Evolutionary conservation across 2,329 filamentous ascomycete species (phyloP).

Genomic region (Botryosphaeria dothidea): DNA sequence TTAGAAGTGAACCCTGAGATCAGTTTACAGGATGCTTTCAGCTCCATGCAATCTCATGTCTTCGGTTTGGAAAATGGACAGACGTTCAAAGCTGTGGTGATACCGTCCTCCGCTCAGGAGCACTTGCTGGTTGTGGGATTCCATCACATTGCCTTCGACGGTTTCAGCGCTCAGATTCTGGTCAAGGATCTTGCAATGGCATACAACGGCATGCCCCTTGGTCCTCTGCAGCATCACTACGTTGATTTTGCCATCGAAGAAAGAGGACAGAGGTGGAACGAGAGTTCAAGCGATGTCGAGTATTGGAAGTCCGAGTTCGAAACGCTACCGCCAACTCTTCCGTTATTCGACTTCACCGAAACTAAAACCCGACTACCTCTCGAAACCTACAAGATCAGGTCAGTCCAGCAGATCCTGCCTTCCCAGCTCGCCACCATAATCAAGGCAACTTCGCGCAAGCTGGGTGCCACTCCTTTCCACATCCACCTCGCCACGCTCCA

Average conservation of each 20-base stretch:
- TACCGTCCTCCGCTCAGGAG: constrained; percentile 33
- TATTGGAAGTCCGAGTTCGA: no score
- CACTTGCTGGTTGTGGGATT: constrained; percentile 47
- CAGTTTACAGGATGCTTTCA: constrained; percentile 24
- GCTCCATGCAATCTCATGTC: constrained; percentile 28
- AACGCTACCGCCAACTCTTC: not conserved
- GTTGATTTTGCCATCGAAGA: constrained; percentile 33
- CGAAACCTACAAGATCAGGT: not conserved
- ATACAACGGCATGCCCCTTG: constrained; percentile 38
- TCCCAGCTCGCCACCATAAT: not conserved
- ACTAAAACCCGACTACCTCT: constrained; percentile 39
- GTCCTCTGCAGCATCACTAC: constrained; percentile 33
- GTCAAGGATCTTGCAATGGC: constrained; percentile 46
- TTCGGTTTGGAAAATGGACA: constrained; percentile 44
- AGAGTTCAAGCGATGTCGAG: constrained; percentile 32
- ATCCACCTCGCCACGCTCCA: constrained; percentile 47
- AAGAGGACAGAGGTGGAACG: constrained; percentile 32
- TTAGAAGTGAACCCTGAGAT: not conserved
- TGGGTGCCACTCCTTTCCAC: constrained; percentile 46
- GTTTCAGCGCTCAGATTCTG: constrained; percentile 46
- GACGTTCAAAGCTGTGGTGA: constrained; percentile 34
- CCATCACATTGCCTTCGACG: constrained; percentile 57
- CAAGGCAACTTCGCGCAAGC: constrained; percentile 23
- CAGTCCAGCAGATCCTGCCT: not conserved
- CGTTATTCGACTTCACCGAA: constrained; percentile 20